These are phyloP conservation scores for Herpetomonas tarakana DNA, from an alignment of 208 protist species.

Conservation along the genomic window DNA sequence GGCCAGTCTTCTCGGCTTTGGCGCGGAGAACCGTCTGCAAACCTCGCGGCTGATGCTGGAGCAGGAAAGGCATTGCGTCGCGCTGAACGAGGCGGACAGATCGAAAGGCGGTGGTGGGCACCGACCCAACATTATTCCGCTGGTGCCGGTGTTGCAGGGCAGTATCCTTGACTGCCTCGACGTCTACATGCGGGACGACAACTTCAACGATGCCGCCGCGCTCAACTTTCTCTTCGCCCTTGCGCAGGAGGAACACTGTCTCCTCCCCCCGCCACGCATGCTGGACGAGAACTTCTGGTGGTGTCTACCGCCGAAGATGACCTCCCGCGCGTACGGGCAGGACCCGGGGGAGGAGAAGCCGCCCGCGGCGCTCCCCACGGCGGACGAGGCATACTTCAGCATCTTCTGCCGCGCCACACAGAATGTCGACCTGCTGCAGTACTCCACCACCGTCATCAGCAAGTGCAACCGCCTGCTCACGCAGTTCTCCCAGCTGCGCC, in stretches of 20 bases:
- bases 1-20: constrained; percentile 16
- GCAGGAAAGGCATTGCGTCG: constrained; percentile 3
- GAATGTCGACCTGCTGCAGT: background rate
- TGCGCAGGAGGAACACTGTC: constrained; percentile 14
- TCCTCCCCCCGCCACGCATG: constrained; percentile 20
- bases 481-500: constrained; percentile 16
- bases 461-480: constrained; percentile 25
- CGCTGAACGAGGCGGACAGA: background rate
- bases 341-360: background rate
- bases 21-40: background rate
- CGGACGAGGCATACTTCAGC: constrained; percentile 9
- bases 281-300: constrained; percentile 27
- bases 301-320: background rate
- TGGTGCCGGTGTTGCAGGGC: constrained; percentile 4
- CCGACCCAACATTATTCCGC: background rate
- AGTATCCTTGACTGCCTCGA: constrained; percentile 19
- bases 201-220: constrained; percentile 16
- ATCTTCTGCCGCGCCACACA: background rate
- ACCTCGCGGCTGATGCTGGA: constrained; percentile 4
- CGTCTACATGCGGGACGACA: constrained; percentile 13
- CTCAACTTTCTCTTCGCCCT: constrained; percentile 26
- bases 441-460: constrained; percentile 14
- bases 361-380: background rate
- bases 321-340: too few species aligned
- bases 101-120: background rate